Conservation (phyloP, 345 rosid genomes). For the Eucalyptus decipiens region DNA sequence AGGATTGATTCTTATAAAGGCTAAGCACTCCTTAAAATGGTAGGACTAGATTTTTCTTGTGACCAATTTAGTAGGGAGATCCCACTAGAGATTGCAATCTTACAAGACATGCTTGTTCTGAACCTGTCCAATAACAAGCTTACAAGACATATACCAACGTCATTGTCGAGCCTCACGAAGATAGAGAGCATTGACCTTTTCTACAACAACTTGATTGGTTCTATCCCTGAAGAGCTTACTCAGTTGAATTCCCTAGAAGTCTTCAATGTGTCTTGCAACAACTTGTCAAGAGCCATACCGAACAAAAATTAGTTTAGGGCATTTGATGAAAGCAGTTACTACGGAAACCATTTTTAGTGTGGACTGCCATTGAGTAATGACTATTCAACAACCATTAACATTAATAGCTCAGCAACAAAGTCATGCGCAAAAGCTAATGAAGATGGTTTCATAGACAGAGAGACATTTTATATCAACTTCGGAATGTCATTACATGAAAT, state of each 20-base stretch:
- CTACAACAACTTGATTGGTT: neutral
- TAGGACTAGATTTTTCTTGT: neutral
- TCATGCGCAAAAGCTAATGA: neutral
- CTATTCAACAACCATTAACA: neutral
- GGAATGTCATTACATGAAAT: accelerated
- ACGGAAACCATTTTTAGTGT: accelerated
- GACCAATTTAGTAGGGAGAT: neutral
- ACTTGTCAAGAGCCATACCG: neutral
- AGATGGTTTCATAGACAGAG: neutral
- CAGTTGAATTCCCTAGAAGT: neutral
- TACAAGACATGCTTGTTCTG: neutral
- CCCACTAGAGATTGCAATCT: neutral
- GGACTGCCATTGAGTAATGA: neutral
- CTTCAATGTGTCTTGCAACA: neutral
- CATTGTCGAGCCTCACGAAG: neutral
- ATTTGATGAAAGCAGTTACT: neutral
- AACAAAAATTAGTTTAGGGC: neutral
- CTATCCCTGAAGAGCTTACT: neutral
- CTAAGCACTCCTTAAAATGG: neutral
- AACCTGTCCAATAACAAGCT: neutral
- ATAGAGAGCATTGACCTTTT: neutral
- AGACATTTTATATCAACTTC: accelerated
- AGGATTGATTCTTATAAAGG: neutral
- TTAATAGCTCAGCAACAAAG: accelerated
- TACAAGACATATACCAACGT: accelerated